phyloP scores from a whole-genome alignment of 768 basidiomycete species.

The Crepidotus variabilis region DNA sequence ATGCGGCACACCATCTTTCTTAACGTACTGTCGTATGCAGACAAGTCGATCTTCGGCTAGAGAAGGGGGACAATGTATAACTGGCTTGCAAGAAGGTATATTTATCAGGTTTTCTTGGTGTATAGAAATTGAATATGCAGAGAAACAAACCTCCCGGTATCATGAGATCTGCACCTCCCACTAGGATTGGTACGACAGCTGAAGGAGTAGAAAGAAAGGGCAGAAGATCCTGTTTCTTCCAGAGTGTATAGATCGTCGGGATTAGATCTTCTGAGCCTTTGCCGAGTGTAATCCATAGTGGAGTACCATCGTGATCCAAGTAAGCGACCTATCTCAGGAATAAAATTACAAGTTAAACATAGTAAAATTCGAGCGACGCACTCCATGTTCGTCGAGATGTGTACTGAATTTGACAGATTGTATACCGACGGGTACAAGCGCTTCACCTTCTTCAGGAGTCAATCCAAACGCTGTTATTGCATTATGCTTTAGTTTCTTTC shows the following conservation, averaged over 20 bases:
- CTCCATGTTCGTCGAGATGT: slow-evolving; percentile 62
- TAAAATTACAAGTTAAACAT: slow-evolving; percentile 1
- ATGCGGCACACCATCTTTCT: slow-evolving; percentile 25
- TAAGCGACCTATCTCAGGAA: slow-evolving; percentile 51
- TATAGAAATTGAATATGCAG: background rate
- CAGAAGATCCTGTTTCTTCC: slow-evolving; percentile 68
- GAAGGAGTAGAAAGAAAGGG: slow-evolving; percentile 70
- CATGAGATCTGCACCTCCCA: slow-evolving; percentile 86
- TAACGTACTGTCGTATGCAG: slow-evolving; percentile 49
- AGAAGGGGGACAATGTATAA: slow-evolving; percentile 48
- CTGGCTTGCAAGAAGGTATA: slow-evolving; percentile 38
- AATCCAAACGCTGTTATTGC: slow-evolving; percentile 44
- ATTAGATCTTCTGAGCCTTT: slow-evolving; percentile 65
- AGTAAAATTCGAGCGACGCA: slow-evolving; percentile 28
- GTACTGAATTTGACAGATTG: slow-evolving; percentile 65
- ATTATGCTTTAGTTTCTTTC: slow-evolving; percentile 66
- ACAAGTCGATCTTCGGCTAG: slow-evolving; percentile 53
- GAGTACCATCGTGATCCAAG: slow-evolving; percentile 60
- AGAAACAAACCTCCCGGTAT: slow-evolving; percentile 69
- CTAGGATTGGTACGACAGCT: slow-evolving; percentile 65
- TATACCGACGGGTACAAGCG: slow-evolving; percentile 73
- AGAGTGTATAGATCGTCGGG: slow-evolving; percentile 80
- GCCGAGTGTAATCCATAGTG: slow-evolving; percentile 76
- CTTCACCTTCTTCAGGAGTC: slow-evolving; percentile 56
- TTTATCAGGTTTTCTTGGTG: slow-evolving; percentile 7